Evolutionary conservation across 257 asterid genomes (phyloP).

Genomic region (Lycium barbarum): DNA sequence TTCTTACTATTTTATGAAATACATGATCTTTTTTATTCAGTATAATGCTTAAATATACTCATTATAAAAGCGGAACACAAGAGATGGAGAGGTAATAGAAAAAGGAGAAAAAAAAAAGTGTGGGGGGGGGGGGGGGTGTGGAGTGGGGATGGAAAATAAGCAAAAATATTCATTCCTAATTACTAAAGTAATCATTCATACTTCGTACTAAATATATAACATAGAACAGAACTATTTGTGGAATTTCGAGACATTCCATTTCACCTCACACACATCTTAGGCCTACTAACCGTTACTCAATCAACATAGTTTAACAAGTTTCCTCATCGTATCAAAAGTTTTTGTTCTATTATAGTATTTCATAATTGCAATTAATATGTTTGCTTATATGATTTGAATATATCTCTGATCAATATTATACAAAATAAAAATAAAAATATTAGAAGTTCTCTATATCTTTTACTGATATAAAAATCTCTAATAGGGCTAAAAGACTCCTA

Average conservation of each 20-base stretch:
- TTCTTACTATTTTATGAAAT: background rate
- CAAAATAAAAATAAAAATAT: background rate
- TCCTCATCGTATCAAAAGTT: background rate
- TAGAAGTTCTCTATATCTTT: background rate
- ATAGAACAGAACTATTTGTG: background rate
- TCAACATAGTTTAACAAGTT: background rate
- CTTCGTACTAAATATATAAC: background rate
- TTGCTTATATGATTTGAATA: background rate
- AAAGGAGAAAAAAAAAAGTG: too few relatives aligned
- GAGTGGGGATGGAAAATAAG: too few relatives aligned
- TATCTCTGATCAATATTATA: background rate
- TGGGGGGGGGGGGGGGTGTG: too few relatives aligned
- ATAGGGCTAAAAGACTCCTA: background rate
- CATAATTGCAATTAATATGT: background rate
- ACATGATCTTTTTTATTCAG: background rate
- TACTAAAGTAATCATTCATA: too few relatives aligned
- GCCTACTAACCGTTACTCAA: background rate
- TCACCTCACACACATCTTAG: background rate
- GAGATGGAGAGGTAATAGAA: background rate
- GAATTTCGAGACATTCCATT: background rate
- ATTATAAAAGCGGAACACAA: background rate
- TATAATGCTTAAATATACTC: background rate
- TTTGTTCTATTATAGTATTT: background rate
- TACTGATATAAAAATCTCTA: background rate
- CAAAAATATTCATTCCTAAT: too few relatives aligned